Evolutionary conservation across 1,139 yeast genomes (phyloP), one percentile per base, ranked within the genome.

Genomic region (Scheffersomyces cryptocercus): DNA sequence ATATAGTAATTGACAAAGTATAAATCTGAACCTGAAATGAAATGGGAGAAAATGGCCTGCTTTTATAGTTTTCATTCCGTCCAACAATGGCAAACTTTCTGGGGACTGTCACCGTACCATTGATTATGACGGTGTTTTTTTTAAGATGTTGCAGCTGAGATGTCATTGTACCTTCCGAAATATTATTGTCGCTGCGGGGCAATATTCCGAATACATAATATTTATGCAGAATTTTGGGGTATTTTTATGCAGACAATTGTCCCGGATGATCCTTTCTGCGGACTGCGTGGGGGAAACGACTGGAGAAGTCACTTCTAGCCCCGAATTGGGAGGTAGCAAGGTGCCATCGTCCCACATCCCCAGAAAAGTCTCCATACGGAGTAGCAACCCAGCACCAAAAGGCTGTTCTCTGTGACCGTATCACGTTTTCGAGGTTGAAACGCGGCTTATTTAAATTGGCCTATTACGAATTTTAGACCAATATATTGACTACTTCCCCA

Each of bases 361-460:
- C 35, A 32, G 16, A n/a, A 13, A 32, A 13, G 16, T 47, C 16
- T 8, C 42, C 36, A 63, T 20, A 20, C 26, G 26, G 26, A 20
- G 26, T 20, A 20, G 26, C 26, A 20, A 20, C 26, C 26, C 26
- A 20, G 26, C 26, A 20, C 8, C 26, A 20, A 20, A 16, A 20
- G 26, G 26, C 26, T 20, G 26, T 3, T 20, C 26, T 20, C 26
- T 20, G 26, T 20, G 26, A 20, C 26, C 26, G 26, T 20, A 20
- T 20, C 26, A 20, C 26, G 26, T 20, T 20, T 20, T 20, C 26
- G 8, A 20, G 26, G 26, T 20, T 20, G 26, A 20, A 20, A 20
- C 26, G 26, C 26, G 26, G 26, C 26, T 20, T 20, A 20, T 20
- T 20, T 20, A 20, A 20, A 20, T 20, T 20, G 26, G 26, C 7